phyloP scores from a whole-genome alignment of 805 yeast genomes.

The Blastobotrys chiropterorum region DNA sequence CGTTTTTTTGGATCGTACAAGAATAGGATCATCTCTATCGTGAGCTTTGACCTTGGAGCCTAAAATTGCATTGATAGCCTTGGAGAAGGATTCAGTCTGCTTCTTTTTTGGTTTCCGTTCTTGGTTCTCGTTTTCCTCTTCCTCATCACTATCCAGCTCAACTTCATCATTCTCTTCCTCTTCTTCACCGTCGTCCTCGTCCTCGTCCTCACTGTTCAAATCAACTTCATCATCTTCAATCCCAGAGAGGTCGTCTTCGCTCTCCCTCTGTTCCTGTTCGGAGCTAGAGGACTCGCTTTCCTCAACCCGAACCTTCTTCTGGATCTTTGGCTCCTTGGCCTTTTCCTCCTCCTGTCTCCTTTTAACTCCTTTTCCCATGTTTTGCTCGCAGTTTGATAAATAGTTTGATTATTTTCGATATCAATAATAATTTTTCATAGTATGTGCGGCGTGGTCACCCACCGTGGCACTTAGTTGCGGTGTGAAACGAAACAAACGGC shows the following conservation, averaged over 20 bases:
- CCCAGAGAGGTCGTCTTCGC: constrained; percentile 19
- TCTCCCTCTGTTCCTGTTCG: not conserved
- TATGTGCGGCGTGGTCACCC: not conserved
- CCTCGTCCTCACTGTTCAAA: constrained; percentile 16
- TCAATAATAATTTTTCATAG: constrained; percentile 1
- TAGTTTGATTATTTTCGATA: not conserved
- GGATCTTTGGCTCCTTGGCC: not conserved
- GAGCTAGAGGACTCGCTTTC: not conserved
- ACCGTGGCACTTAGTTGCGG: too few relatives aligned
- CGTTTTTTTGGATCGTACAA: constrained; percentile 72
- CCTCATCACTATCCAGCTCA: constrained; percentile 19
- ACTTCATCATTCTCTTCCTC: constrained; percentile 17
- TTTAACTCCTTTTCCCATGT: constrained; percentile 1
- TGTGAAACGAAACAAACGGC: too few relatives aligned
- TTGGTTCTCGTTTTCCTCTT: constrained; percentile 21
- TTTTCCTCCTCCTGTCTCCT: not conserved
- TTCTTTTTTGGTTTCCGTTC: constrained; percentile 3
- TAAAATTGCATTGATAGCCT: constrained; percentile 76
- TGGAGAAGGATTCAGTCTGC: constrained; percentile 53
- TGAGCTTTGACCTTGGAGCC: constrained; percentile 85
- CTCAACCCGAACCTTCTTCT: not conserved
- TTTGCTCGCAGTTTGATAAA: not conserved
- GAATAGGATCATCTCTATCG: constrained; percentile 81
- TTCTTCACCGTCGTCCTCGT: constrained; percentile 7
- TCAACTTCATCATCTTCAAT: constrained; percentile 20